Evolutionary conservation across 2,329 filamentous ascomycete species (phyloP), one percentile per base, ranked within the genome.

Genomic region (Hymenoscyphus occultus): DNA sequence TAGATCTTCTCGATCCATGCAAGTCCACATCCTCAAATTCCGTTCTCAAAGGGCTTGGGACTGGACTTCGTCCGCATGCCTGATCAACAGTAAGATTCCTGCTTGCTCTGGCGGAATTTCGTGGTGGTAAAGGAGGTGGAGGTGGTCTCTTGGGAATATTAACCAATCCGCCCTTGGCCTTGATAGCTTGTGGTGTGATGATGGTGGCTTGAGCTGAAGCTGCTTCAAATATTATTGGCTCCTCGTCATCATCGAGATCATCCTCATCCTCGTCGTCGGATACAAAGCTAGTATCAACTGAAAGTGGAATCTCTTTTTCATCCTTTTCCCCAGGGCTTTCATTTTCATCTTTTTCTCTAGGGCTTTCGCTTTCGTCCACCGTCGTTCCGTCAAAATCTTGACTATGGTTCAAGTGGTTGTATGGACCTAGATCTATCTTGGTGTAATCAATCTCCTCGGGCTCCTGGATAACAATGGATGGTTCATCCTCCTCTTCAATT

Each of bases 131-230:
- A 22, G 74, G 83, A 9, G 90, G 87, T 1, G 93, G 93, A 0
- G 92, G 86, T 1, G 88, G 78, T 42, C 92, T 85, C 78, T 94
- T 96, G 13, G 91, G 87, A 65, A 97, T 96, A 57, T 87, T 93
- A 35, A 97, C 91, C 60, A 97, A 81, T 60, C 90, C 89, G 31
- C 92, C 91, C 73, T 91, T 90, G 48, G 87, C 89, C 32, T 74
- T 75, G 42, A 75, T 71, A 7, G 70, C 68, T 58, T 71, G 67
- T 1, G 90, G 86, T 2, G 85, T 83, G 59, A 86, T 80, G 56
- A 85, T 81, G 16, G 86, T 79, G 16, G 83, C 83, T 67, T 86
- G 82, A 16, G 85, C 81, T 4, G 83, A 80, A 13, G 81, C 86
- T 61, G 91, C 84, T 71, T 91, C 88, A 16, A 88, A 90, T 39